phyloP scores from a whole-genome alignment of 495 filamentous ascomycete genomes.

The Parathielavia hyrcaniae region DNA sequence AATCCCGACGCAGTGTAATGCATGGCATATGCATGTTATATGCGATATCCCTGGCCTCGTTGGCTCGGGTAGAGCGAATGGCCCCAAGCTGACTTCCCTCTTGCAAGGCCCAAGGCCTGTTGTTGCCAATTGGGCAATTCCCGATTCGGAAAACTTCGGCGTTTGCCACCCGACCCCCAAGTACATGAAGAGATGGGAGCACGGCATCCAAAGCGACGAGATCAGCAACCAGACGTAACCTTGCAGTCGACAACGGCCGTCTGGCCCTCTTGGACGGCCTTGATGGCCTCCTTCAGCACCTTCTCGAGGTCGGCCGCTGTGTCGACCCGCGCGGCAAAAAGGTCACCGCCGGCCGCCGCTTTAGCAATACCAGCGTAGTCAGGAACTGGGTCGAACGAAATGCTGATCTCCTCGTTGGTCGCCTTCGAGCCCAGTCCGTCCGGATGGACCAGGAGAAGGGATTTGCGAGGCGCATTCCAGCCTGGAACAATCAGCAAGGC shows the following conservation, averaged over 20 bases:
- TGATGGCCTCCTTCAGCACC: conserved; percentile 59
- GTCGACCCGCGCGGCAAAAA: conserved; percentile 58
- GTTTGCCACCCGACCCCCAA: too few species aligned
- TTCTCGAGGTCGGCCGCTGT: conserved; percentile 55
- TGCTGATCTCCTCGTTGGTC: conserved; percentile 82
- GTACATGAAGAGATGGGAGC: too few species aligned
- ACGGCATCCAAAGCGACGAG: not conserved
- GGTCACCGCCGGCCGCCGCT: conserved; percentile 68
- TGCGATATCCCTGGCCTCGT: too few species aligned
- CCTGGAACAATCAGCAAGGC: conserved; percentile 40
- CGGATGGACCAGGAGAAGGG: conserved; percentile 74
- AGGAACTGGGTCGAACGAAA: conserved; percentile 76
- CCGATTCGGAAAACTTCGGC: too few species aligned
- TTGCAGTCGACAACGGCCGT: conserved; percentile 60
- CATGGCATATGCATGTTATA: too few species aligned
- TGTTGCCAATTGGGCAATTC: too few species aligned
- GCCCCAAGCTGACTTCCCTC: too few species aligned
- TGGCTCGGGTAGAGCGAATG: too few species aligned
- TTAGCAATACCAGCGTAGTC: conserved; percentile 91
- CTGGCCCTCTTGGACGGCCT: conserved; percentile 59
- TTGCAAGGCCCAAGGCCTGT: too few species aligned
- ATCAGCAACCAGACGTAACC: conserved; percentile 37
- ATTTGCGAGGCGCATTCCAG: conserved; percentile 78
- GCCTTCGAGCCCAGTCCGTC: conserved; percentile 70
- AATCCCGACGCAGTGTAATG: too few species aligned